A percentile compares a stretch with the other conserved stretches of the same genome.
Conservation (phyloP, 352 stramenopile genomes). For the Phytopythium aichiense region DNA sequence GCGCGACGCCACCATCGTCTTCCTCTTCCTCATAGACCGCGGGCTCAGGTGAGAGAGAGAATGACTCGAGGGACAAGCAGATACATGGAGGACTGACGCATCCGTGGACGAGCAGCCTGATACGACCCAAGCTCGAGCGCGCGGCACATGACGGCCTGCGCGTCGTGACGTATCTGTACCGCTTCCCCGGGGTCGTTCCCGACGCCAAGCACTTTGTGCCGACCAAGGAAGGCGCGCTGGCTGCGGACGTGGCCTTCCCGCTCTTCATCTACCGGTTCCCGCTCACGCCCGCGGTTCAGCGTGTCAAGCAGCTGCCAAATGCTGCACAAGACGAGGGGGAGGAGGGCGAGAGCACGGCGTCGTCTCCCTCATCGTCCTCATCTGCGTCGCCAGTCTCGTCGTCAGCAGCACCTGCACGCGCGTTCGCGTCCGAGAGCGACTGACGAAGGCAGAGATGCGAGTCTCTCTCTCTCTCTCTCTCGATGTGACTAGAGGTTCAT, state of each 20-base stretch:
- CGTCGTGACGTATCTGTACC: conserved; percentile 80
- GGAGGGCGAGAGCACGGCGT: not conserved
- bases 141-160: conserved; percentile 22
- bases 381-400: not conserved
- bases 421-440: not conserved
- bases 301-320: not conserved
- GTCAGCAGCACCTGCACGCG: not conserved
- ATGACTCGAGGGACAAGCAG: not conserved
- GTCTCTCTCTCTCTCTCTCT: not conserved
- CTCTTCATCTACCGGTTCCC: conserved; percentile 76
- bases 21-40: conserved; percentile 78
- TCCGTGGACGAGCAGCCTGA: conserved; percentile 26
- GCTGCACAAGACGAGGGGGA: not conserved
- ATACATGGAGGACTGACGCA: not conserved
- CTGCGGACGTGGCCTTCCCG: conserved; percentile 49
- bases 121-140: conserved; percentile 34
- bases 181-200: conserved; percentile 34
- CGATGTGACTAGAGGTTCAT: not conserved
- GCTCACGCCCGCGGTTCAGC: not conserved
- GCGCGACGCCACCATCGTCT: conserved; percentile 59
- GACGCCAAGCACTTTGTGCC: conserved; percentile 46
- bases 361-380: not conserved
- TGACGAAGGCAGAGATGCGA: not conserved
- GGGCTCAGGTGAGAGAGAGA: conserved; percentile 42
- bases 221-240: conserved; percentile 23